These are phyloP conservation scores for Trichoderma harzianum DNA, from an alignment of 2,329 filamentous ascomycete species.

Conservation along the genomic window DNA sequence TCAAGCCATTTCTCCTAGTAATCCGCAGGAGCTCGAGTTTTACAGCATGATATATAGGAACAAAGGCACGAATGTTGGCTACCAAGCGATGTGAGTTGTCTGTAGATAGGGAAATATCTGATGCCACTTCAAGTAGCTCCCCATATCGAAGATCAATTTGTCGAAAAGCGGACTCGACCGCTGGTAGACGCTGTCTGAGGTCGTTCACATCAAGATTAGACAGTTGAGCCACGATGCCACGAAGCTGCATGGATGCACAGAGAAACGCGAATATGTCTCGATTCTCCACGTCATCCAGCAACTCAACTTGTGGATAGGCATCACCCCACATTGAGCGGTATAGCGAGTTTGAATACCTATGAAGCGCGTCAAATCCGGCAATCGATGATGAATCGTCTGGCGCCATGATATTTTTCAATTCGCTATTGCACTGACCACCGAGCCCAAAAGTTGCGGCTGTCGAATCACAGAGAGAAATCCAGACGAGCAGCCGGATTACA, in stretches of 20 bases:
- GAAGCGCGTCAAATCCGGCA: conserved; percentile 28
- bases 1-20: conserved; percentile 14
- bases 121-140: conserved; percentile 29
- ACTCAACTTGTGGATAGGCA: conserved; percentile 33
- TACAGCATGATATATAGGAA: conserved; percentile 35
- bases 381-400: conserved; percentile 14
- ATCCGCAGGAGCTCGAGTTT: conserved; percentile 28
- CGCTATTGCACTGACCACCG: conserved; percentile 32
- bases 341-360: conserved; percentile 33
- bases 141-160: conserved; percentile 24
- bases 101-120: conserved; percentile 25
- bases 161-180: conserved; percentile 24
- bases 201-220: conserved; percentile 24
- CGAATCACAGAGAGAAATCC: conserved; percentile 32
- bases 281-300: conserved; percentile 37
- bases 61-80: conserved; percentile 34
- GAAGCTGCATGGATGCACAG: conserved; percentile 30
- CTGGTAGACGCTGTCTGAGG: conserved; percentile 22
- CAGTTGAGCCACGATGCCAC: conserved; percentile 33
- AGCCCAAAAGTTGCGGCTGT: conserved; percentile 31
- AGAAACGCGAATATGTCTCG: conserved; percentile 32
- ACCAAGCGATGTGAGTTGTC: conserved; percentile 31
- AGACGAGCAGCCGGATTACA: conserved; percentile 33
- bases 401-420: conserved; percentile 22
- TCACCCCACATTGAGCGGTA: conserved; percentile 35